phyloP scores from a whole-genome alignment of 2,329 filamentous ascomycete genomes.

The Phaeomoniella chlamydospora region DNA sequence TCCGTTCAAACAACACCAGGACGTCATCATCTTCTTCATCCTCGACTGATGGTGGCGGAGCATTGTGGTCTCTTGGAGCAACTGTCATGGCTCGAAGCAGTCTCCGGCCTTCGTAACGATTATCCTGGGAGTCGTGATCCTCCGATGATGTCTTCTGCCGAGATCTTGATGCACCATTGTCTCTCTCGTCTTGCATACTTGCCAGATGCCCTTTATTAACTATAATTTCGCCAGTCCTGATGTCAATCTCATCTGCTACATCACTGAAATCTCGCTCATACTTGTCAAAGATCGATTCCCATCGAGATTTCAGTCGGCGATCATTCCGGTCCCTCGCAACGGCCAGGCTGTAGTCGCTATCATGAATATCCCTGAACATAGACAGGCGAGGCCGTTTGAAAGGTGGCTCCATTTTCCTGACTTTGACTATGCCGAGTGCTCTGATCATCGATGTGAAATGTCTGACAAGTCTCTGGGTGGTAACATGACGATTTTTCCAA shows the following conservation, averaged over 20 bases:
- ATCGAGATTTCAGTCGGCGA: constrained; percentile 61
- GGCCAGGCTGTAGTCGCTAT: constrained; percentile 27
- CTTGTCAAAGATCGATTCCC: constrained; percentile 80
- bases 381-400: constrained; percentile 46
- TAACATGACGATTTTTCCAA: no score
- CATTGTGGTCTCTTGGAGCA: constrained; percentile 4
- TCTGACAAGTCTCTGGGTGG: no score
- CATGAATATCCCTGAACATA: constrained; percentile 9
- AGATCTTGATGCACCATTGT: constrained; percentile 20
- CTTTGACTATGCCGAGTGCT: no score
- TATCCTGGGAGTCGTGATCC: neutral
- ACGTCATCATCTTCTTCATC: constrained; percentile 8
- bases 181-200: constrained; percentile 44
- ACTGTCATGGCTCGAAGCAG: constrained; percentile 11
- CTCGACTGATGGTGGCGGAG: constrained; percentile 1
- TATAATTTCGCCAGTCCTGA: constrained; percentile 66
- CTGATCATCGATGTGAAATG: no score
- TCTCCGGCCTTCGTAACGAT: constrained; percentile 5
- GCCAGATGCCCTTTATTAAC: constrained; percentile 79
- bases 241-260: constrained; percentile 78
- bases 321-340: constrained; percentile 53
- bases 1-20: constrained; percentile 11
- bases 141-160: neutral
- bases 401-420: constrained; percentile 17
- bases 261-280: constrained; percentile 72